These are phyloP conservation scores for Cryptosporidium viatorum DNA, from an alignment of 169 alveolate species.

Conservation along the genomic window DNA sequence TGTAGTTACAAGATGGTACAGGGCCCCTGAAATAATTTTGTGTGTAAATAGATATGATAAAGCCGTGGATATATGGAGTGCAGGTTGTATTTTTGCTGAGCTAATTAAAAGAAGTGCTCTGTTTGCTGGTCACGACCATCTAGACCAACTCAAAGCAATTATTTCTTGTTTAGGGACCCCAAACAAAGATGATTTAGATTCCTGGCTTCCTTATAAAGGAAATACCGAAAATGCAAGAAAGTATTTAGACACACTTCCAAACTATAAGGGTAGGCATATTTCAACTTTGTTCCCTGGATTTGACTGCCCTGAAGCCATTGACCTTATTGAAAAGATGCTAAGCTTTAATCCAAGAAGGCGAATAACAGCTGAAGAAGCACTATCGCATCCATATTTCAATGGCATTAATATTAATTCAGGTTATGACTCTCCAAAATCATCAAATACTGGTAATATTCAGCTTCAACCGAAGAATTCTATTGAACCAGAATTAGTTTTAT, in stretches of 20 bases:
- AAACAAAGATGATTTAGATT: slow-evolving; percentile 85
- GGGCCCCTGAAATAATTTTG: slow-evolving; percentile 94
- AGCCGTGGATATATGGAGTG: slow-evolving; percentile 94
- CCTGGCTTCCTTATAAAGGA: slow-evolving; percentile 79
- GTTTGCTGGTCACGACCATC: slow-evolving; percentile 93
- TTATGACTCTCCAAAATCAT: not conserved
- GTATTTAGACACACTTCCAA: slow-evolving; percentile 85
- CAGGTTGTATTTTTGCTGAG: slow-evolving; percentile 94
- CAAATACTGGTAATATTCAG: not conserved
- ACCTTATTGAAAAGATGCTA: slow-evolving; percentile 90
- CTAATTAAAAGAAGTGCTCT: slow-evolving; percentile 89
- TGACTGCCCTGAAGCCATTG: slow-evolving; percentile 83
- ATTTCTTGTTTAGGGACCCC: slow-evolving; percentile 90
- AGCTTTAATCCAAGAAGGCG: slow-evolving; percentile 93
- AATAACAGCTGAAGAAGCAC: slow-evolving; percentile 94
- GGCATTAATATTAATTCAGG: slow-evolving; percentile 50
- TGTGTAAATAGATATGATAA: slow-evolving; percentile 87
- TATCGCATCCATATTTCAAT: slow-evolving; percentile 93
- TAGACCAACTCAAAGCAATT: slow-evolving; percentile 90
- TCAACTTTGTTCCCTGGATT: slow-evolving; percentile 82
- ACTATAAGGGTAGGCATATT: slow-evolving; percentile 83
- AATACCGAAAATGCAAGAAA: slow-evolving; percentile 85
- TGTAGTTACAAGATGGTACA: slow-evolving; percentile 94
- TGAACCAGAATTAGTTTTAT: not conserved
- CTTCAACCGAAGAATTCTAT: not conserved